Percentiles rank a stretch among this genome's conserved stretches.
These are phyloP conservation scores for Tillandsia leiboldiana DNA, from an alignment of 176 grass and related monocot species.

Conservation along the genomic window DNA sequence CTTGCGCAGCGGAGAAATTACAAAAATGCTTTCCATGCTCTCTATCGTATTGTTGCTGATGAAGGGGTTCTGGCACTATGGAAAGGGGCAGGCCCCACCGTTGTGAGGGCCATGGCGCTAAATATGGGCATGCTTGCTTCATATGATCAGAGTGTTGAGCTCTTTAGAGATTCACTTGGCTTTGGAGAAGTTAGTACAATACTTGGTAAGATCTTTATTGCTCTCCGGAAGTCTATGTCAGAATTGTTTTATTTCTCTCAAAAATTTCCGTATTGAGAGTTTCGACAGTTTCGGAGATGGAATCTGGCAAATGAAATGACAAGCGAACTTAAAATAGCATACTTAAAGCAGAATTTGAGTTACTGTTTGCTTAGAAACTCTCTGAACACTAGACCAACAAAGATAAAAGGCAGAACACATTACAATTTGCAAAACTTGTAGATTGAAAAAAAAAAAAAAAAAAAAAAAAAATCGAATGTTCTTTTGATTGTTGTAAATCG, in stretches of 20 bases:
- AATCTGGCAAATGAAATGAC: neutral
- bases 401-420: neutral
- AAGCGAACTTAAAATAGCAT: neutral
- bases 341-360: neutral
- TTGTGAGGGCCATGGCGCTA: conserved; percentile 87
- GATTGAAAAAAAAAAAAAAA: neutral
- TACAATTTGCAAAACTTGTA: neutral
- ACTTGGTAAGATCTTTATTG: conserved; percentile 40
- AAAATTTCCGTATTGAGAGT: neutral
- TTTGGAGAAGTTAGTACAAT: conserved; percentile 74
- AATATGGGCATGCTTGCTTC: conserved; percentile 98
- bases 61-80: conserved; percentile 90
- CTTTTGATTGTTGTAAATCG: neutral
- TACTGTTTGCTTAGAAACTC: neutral
- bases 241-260: neutral
- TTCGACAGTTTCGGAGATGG: neutral
- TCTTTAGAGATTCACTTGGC: conserved; percentile 69
- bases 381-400: neutral
- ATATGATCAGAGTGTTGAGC: conserved; percentile 83
- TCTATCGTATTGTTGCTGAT: conserved; percentile 70
- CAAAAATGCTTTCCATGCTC: conserved; percentile 82
- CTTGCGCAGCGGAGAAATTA: conserved; percentile 61
- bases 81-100: conserved; percentile 89
- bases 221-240: neutral
- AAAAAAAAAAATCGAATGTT: neutral